Evolutionary conservation across 352 stramenopile species (phyloP), one percentile per base, ranked within the genome.

Genomic region (Phytophthora ohioensis): DNA sequence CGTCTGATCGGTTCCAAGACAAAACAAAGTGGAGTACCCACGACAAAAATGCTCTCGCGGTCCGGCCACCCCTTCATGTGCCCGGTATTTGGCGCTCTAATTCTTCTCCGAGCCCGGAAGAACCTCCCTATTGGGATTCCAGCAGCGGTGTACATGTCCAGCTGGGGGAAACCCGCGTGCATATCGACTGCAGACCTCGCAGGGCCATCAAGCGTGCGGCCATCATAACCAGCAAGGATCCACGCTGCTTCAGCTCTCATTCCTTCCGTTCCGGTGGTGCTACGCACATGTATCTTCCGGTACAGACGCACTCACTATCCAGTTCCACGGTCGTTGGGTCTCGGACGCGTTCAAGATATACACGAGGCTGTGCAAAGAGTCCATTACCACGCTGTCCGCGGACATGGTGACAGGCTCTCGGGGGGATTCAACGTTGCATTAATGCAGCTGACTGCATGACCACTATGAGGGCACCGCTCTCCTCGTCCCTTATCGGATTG

Each of bases 401-500:
- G 9, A 9, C 41, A 67, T 67, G 59, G 59, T 67, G 4, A 13
- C 49, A 6, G 36, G 38, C 0, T 43, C 48, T 17, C 17, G 6
- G 38, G 57, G 36, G 9, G 57, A 66, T 34, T 66, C 47, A 12
- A 65, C 46, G 13, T 17, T 65, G 38, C 35, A 51, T 35, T 65
- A 43, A 31, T 65, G 57, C n/a, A 21, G 45, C 45, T 45, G 17
- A 52, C 6, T 58, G 47, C 38, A 45, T 53, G 47, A 67, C 48
- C 38, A 51, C 32, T 54, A 31, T 67, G 36, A 39, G 47, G 58
- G 12, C 57, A 52, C 12, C 34, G 43, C 45, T 65, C 57, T 65
- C 46, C 57, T 65, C 57, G 47, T 65, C 57, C 57, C 47, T 43
- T 65, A 62, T 64, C 36, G 46, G 56, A 55, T 62, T 43, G 31